Conservation (phyloP, 495 filamentous ascomycete genomes). For the Penicillium ochrochloron region DNA sequence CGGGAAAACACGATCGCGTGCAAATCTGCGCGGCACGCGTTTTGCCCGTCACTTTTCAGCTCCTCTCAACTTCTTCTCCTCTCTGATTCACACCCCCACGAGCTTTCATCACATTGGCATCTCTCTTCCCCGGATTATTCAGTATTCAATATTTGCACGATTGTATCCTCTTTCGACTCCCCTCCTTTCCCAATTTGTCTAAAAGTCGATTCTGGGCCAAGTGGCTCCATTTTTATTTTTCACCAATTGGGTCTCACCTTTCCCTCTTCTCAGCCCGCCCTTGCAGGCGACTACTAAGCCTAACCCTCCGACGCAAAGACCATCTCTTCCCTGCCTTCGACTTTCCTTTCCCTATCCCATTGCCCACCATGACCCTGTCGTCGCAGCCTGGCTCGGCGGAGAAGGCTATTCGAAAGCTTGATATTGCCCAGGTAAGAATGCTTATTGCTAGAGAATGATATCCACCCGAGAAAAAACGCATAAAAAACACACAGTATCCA, state of each 20-base stretch:
- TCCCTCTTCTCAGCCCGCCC: conserved; percentile 38
- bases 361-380: conserved; percentile 40
- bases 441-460: neutral
- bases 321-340: conserved; percentile 12
- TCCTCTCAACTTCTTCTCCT: neutral
- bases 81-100: neutral
- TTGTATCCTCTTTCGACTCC: neutral
- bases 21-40: conserved; percentile 25
- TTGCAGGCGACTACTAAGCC: conserved; percentile 23
- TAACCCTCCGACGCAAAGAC: conserved; percentile 23
- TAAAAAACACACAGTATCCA: neutral
- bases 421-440: conserved; percentile 77
- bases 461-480: neutral
- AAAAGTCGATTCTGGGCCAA: neutral
- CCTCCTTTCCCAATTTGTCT: neutral
- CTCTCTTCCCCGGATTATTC: neutral
- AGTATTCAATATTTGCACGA: neutral
- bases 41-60: conserved; percentile 9
- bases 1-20: conserved; percentile 21
- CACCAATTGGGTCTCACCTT: conserved; percentile 34
- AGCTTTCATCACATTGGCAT: neutral
- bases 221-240: conserved; percentile 26
- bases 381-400: conserved; percentile 43
- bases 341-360: conserved; percentile 19
- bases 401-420: conserved; percentile 52